A percentile compares a stretch with the other conserved stretches of the same genome.
Conservation (phyloP, 805 yeast species). For the Metschnikowia lochheadii region DNA sequence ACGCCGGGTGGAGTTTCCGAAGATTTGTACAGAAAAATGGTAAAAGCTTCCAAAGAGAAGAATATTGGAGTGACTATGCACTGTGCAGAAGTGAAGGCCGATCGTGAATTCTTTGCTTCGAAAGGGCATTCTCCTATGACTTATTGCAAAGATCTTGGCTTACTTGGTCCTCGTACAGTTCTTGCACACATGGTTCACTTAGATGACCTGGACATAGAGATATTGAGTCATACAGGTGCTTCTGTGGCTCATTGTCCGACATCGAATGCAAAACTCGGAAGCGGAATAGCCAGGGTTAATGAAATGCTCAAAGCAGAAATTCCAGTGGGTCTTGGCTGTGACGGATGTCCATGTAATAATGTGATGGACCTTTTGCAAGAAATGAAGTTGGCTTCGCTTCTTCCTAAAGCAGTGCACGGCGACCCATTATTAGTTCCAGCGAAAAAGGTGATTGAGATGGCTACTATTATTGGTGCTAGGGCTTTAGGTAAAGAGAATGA, state of each 20-base stretch:
- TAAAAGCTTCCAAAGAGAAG: conserved; percentile 10
- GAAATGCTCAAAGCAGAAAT: conserved; percentile 14
- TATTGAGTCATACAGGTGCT: conserved; percentile 11
- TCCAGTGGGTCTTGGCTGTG: conserved; percentile 20
- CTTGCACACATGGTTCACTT: conserved; percentile 17
- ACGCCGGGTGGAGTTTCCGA: conserved; percentile 16
- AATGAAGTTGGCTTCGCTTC: conserved; percentile 19
- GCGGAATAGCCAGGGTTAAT: conserved; percentile 18
- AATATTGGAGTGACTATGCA: conserved; percentile 15
- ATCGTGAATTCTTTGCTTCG: conserved; percentile 14
- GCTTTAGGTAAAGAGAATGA: conserved; percentile 15
- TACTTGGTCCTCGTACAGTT: conserved; percentile 14
- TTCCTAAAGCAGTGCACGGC: conserved; percentile 20
- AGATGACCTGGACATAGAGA: conserved; percentile 11
- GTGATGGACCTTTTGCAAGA: conserved; percentile 20
- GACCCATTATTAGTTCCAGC: conserved; percentile 16
- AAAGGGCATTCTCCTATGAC: conserved; percentile 17
- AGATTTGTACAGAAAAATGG: conserved; percentile 13
- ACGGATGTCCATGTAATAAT: conserved; percentile 20
- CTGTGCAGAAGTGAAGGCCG: conserved; percentile 16
- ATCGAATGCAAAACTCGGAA: conserved; percentile 19
- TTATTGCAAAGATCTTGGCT: conserved; percentile 13
- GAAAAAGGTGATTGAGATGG: conserved; percentile 12
- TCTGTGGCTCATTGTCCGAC: conserved; percentile 19
- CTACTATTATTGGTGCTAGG: conserved; percentile 14